These are phyloP conservation scores for Anacardium occidentale DNA, from an alignment of 345 rosid genomes.

Conservation along the genomic window DNA sequence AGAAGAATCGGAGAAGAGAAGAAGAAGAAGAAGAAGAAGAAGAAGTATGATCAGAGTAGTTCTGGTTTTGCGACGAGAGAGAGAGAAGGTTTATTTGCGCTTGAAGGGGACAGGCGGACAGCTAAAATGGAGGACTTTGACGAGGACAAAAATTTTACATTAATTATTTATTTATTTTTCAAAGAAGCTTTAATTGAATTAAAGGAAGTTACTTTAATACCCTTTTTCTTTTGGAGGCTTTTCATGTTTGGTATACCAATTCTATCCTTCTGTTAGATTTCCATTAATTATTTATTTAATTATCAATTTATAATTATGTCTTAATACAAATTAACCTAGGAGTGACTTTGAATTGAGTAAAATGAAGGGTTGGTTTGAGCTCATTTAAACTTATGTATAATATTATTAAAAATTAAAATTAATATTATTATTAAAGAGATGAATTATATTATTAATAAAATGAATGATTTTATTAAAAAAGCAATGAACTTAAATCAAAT, in stretches of 20 bases:
- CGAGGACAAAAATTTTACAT: conserved; percentile 24
- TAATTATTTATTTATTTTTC: conserved; percentile 14
- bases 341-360: too few relatives aligned
- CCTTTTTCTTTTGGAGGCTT: conserved; percentile 30
- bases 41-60: conserved; percentile 15
- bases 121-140: conserved; percentile 49
- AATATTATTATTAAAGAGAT: too few relatives aligned
- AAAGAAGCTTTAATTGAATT: conserved; percentile 29
- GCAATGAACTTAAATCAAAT: too few relatives aligned
- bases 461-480: too few relatives aligned
- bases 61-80: conserved; percentile 32
- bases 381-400: background rate
- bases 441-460: too few relatives aligned
- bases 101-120: conserved; percentile 52
- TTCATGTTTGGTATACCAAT: background rate
- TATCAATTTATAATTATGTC: too few relatives aligned
- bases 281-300: too few relatives aligned
- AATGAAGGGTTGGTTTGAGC: too few relatives aligned
- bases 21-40: background rate
- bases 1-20: conserved; percentile 27
- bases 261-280: background rate
- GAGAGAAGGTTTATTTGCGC: conserved; percentile 42
- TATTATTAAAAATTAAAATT: too few relatives aligned
- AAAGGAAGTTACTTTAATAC: conserved; percentile 37
- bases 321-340: background rate